Evolutionary conservation across 176 grass and related monocot species (phyloP), one percentile per base, ranked within the genome.

Genomic region (Oryza glaberrima): DNA sequence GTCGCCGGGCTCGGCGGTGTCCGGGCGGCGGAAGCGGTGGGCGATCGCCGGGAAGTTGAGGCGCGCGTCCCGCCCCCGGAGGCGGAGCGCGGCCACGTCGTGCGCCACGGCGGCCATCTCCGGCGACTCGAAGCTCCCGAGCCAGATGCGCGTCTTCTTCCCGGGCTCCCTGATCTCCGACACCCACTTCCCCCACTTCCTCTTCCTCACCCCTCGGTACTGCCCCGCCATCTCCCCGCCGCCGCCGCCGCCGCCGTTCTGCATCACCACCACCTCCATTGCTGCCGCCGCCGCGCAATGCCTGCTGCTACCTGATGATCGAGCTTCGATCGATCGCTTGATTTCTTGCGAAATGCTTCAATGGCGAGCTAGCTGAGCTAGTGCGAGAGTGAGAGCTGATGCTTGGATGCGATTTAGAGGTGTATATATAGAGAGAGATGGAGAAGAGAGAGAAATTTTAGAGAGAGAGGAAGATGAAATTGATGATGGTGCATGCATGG

Each of bases 131-230:
- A 98, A 98, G 79, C 95, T 98, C 17, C 95, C 95, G 3, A 98
- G 91, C 95, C 95, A 98, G 75, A 98, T 98, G 67, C 95, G 87
- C 23, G 93, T 90, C 87, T 98, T 98, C 91, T 98, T 98, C 48
- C 95, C 95, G 9, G 95, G 95, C 82, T 98, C 95, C n/a, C 95
- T 88, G 81, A 98, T 97, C 84, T 97, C 95, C 0, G 95, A 97
- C 66, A 97, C 95, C 88, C 91, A 97, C 52, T 93, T 97, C 3
- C 95, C 95, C 95, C 95, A 97, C 84, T 97, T 97, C 82, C 95
- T 74, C 95, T 98, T 98, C 78, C 95, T 77, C 78, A 98, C 95
- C 12, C 95, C 95, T 0, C 91, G 73, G 82, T 92, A 98, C 80
- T 93, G 90, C 70, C 61, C 76, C 20, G 65, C 76, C 20, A 38